These are phyloP conservation scores for Rhodocollybia butyracea DNA, from an alignment of 768 basidiomycete species.

Conservation along the genomic window DNA sequence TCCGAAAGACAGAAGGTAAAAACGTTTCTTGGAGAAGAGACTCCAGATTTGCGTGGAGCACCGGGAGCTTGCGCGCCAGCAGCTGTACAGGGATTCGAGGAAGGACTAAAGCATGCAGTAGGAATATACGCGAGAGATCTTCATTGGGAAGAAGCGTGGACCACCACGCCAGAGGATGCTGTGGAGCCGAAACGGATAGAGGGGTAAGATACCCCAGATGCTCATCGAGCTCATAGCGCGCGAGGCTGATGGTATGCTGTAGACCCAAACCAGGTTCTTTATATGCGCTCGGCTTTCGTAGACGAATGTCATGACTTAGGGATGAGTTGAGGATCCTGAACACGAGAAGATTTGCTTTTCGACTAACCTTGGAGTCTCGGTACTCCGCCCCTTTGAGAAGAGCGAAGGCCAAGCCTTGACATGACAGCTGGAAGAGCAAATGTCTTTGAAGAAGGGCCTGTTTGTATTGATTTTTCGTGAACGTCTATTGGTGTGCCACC, in stretches of 20 bases:
- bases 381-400: slow-evolving; percentile 54
- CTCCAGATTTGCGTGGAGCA: neutral
- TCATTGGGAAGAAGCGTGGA: neutral
- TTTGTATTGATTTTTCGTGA: slow-evolving; percentile 15
- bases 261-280: slow-evolving; percentile 9
- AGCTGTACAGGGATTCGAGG: neutral
- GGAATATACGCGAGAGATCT: slow-evolving; percentile 19
- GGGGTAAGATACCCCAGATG: neutral
- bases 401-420: slow-evolving; percentile 47
- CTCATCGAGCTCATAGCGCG: slow-evolving; percentile 2
- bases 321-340: neutral
- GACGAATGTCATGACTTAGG: slow-evolving; percentile 57
- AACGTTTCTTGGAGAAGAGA: slow-evolving; percentile 18
- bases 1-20: slow-evolving; percentile 16
- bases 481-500: slow-evolving; percentile 31
- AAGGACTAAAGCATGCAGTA: slow-evolving; percentile 18
- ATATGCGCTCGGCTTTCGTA: slow-evolving; percentile 27
- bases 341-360: neutral
- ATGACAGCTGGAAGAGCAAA: slow-evolving; percentile 47
- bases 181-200: slow-evolving; percentile 29
- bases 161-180: slow-evolving; percentile 31
- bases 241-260: neutral
- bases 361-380: slow-evolving; percentile 56
- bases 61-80: neutral
- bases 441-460: slow-evolving; percentile 43